Base-by-base conservation (phyloP, 371 early-diverging fungal species). In the Mucor sp. region DNA sequence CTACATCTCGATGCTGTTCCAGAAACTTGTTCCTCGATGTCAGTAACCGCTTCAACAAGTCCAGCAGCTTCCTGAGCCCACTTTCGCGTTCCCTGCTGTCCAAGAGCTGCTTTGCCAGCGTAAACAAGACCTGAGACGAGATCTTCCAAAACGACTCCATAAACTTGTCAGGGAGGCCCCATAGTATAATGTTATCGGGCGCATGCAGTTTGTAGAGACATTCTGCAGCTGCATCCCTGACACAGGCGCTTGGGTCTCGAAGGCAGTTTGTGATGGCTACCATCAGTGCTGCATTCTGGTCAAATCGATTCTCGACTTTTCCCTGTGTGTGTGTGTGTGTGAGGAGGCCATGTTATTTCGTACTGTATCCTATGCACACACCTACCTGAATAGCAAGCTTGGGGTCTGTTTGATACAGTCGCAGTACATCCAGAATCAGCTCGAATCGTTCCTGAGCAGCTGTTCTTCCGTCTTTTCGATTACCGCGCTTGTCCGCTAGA, bases 391-490 rank as follows among this genome's bases (percentile, higher is more conserved):
- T 80, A 11, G 90, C 89, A 55, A 91, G 69, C 28, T 80, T 67
- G 1, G 92, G 93, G 70, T 88, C 89, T 9, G 77, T 81, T 47
- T 84, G 80, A 78, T 91, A 94, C 58, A 89, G 80, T 66, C 84
- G 87, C 55, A 94, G 77, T 15, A 92, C 78, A 66, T 85, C 85
- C 33, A 87, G 63, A 25, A 92, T 76, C 23, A 93, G 73, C 62
- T 93, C 93, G 53, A 81, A 76, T 63, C 85, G 83, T 57, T 89
- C 86, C 81, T 81, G 39, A 78, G 79, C 7, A 68, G 68, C 9
- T 25, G 63, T 44, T 70, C 73, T 56, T 57, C 70, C 68, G 64
- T 79, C 67, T 76, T 70, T 48, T 66, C 73, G 68, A 43, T 74
- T 57, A 35, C 25, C 27, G 17, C 69, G 72, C 58, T 71, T 74